These are phyloP conservation scores for Lentithecium fluviatile DNA, from an alignment of 495 filamentous ascomycete species.

Conservation along the genomic window DNA sequence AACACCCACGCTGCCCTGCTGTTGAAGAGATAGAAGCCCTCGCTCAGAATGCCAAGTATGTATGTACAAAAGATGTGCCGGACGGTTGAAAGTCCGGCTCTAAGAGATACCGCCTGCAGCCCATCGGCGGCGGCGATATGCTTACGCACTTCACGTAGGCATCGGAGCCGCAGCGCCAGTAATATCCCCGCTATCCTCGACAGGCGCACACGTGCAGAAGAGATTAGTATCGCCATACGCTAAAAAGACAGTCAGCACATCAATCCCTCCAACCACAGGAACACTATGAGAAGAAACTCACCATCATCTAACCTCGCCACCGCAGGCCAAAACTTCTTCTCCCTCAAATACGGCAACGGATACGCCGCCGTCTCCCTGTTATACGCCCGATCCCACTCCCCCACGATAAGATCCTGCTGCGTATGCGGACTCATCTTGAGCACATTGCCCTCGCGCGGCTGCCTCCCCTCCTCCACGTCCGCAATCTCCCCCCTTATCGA, in stretches of 20 bases:
- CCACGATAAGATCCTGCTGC: constrained; percentile 71
- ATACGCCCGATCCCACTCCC: constrained; percentile 78
- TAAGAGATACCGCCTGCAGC: too few species aligned
- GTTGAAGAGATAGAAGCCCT: too few species aligned
- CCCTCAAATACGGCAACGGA: constrained; percentile 76
- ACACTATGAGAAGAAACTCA: constrained; percentile 23
- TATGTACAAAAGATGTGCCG: too few species aligned
- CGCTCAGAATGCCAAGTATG: too few species aligned
- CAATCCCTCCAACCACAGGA: not conserved
- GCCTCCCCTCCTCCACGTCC: constrained; percentile 76
- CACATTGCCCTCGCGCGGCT: constrained; percentile 80
- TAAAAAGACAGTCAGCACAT: too few species aligned
- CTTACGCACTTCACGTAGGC: constrained; percentile 35
- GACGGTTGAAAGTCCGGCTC: too few species aligned
- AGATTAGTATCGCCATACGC: constrained; percentile 90
- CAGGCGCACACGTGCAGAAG: constrained; percentile 92
- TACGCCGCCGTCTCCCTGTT: constrained; percentile 83
- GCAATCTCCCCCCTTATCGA: constrained; percentile 84
- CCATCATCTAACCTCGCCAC: constrained; percentile 89
- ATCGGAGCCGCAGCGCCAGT: constrained; percentile 43
- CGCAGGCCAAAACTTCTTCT: constrained; percentile 98
- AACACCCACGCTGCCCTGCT: too few species aligned
- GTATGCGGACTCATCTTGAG: constrained; percentile 91
- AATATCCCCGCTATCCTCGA: constrained; percentile 57
- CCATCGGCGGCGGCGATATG: too few species aligned